These are phyloP conservation scores for Botrytis tulipae DNA, from an alignment of 2,329 filamentous ascomycete genomes.

Conservation along the genomic window DNA sequence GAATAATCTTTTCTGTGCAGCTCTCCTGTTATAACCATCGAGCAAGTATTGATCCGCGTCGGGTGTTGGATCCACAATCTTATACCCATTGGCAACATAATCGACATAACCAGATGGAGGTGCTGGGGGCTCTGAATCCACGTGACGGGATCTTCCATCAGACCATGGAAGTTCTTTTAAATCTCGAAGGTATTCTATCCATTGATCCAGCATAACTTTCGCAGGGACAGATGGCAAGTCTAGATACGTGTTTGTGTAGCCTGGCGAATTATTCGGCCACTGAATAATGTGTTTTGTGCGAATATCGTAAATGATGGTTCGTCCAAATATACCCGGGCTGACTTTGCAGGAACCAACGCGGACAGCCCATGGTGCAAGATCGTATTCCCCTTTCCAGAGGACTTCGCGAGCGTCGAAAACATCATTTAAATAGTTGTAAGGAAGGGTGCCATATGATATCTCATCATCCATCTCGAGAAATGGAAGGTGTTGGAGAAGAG, in stretches of 20 bases:
- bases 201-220: slow-evolving; percentile 12
- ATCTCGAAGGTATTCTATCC: not conserved
- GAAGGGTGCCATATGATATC: slow-evolving; percentile 2
- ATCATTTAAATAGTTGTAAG: not conserved
- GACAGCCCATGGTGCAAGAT: slow-evolving; percentile 5
- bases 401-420: slow-evolving; percentile 3
- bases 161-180: not conserved
- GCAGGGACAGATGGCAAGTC: slow-evolving; percentile 1
- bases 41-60: not conserved
- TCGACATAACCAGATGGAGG: slow-evolving; percentile 8
- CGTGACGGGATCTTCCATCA: not conserved
- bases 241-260: slow-evolving; percentile 9
- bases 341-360: slow-evolving; percentile 6
- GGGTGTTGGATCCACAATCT: slow-evolving; percentile 3
- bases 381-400: slow-evolving; percentile 9
- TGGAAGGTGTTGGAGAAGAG: slow-evolving; percentile 1
- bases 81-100: slow-evolving; percentile 3
- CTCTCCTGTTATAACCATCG: not conserved
- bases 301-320: slow-evolving; percentile 8
- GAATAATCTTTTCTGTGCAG: not conserved
- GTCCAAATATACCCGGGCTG: not conserved
- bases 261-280: slow-evolving; percentile 1
- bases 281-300: not conserved
- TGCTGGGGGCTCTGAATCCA: not conserved
- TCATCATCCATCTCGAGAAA: slow-evolving; percentile 1